Conservation (phyloP, 108 stramenopile species). For the Cyclotella distinguenda region DNA sequence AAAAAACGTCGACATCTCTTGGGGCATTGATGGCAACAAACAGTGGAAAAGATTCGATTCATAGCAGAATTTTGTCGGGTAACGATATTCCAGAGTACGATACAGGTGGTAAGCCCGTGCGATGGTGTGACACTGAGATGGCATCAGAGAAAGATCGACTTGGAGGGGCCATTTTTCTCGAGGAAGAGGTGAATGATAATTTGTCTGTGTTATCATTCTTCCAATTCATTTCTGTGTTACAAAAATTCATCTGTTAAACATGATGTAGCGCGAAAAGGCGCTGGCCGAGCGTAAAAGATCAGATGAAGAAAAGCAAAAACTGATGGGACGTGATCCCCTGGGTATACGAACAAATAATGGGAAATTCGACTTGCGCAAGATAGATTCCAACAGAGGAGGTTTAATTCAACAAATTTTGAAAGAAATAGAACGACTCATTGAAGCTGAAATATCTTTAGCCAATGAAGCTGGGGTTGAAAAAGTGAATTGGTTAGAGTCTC, state of each 20-base stretch:
- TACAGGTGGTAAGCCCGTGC: constrained; percentile 19
- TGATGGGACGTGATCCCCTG: constrained; percentile 74
- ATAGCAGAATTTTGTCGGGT: background rate
- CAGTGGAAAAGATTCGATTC: background rate
- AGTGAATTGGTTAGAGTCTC: constrained; percentile 56
- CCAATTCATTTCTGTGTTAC: background rate
- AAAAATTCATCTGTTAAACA: background rate
- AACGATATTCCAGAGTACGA: background rate
- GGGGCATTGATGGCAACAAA: background rate
- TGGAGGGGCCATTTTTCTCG: constrained; percentile 37
- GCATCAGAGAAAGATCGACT: constrained; percentile 36
- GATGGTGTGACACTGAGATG: constrained; percentile 47
- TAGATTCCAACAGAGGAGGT: constrained; percentile 56
- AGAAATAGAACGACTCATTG: constrained; percentile 54
- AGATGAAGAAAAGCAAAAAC: constrained; percentile 70
- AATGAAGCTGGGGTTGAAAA: constrained; percentile 52
- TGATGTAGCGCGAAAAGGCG: constrained; percentile 42
- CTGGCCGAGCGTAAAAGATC: constrained; percentile 59
- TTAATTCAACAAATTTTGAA: constrained; percentile 62
- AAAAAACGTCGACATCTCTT: constrained; percentile 3
- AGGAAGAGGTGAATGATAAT: constrained; percentile 43
- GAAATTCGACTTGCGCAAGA: constrained; percentile 61
- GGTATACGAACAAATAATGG: constrained; percentile 51
- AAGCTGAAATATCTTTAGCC: constrained; percentile 52
- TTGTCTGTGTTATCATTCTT: background rate